Base-by-base conservation (phyloP, 129 eudicot genomes). In the Tagetes erecta region DNA sequence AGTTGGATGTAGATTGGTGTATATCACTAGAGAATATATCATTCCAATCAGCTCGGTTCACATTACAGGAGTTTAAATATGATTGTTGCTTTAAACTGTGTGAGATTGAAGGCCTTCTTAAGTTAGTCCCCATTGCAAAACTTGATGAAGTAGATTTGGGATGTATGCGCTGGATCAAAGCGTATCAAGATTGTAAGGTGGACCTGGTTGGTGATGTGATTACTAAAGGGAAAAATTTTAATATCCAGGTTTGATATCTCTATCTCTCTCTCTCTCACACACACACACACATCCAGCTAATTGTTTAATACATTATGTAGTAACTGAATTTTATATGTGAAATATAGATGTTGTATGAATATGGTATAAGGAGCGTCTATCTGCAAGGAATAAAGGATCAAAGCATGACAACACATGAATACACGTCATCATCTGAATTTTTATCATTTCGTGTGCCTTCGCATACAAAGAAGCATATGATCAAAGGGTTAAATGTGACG, bases 331-430 rank as follows among this genome's bases (percentile, higher is more conserved):
- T 50, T 39, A 13, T 52, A 20, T 78, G 44, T 37, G 27, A 6
- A 49, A 68, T 49, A 64, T 60, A 57, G 67, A 55, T 55, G 66
- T 27, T 68, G 49, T n/a, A 37, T 45, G 75, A 52, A 70, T 70
- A 70, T 14, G 64, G 75, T 37, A 70, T 70, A 51, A 37, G 37
- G 64, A 70, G 75, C 64, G 8, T 49, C 7, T 70, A 34, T 52
- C 35, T 70, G 47, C 70, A 35, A 44, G 75, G 65, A 39, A 66
- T 64, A 34, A 44, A 38, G 57, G 76, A 67, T 74, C 71, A 67
- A 74, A 56, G 67, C 55, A 67, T 71, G 55, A 10, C 1, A 0
- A 50, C 3, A 37, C 30, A n/a, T 7, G 46, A 79, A 2, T 64
- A 40, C 42, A 79, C 2, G 12, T 51, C 75, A 51, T 8, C 50